phyloP scores from a whole-genome alignment of 257 asterid species.

The Prunella vulgaris region DNA sequence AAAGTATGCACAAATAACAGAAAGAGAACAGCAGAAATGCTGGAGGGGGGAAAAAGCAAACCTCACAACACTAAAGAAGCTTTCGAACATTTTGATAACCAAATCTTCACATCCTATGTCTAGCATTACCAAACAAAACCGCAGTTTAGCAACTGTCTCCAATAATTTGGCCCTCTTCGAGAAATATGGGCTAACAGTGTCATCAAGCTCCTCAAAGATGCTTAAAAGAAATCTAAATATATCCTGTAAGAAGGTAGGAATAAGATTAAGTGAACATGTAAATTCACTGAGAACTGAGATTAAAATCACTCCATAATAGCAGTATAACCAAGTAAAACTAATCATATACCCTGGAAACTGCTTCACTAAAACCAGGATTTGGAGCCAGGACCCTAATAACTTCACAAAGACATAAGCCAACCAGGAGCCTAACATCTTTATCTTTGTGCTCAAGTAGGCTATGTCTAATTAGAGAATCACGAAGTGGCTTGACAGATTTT shows the following conservation, averaged over 20 bases:
- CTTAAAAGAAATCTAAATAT: constrained; percentile 56
- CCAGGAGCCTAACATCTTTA: constrained; percentile 62
- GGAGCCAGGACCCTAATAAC: constrained; percentile 67
- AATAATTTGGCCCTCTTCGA: constrained; percentile 46
- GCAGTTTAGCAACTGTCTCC: constrained; percentile 63
- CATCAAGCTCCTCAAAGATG: constrained; percentile 62
- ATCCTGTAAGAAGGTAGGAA: constrained; percentile 51
- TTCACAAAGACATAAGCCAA: constrained; percentile 66
- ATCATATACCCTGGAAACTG: constrained; percentile 51
- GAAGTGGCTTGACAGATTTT: constrained; percentile 38
- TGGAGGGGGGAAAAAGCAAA: constrained; percentile 31
- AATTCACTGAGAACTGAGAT: not conserved
- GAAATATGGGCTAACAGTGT: constrained; percentile 54
- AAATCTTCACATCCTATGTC: constrained; percentile 76
- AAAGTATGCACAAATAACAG: constrained; percentile 3
- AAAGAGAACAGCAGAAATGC: constrained; percentile 1
- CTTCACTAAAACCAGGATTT: constrained; percentile 53
- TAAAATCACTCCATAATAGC: not conserved
- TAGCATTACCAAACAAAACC: constrained; percentile 65
- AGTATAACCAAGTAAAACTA: constrained; percentile 1
- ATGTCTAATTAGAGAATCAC: constrained; percentile 55
- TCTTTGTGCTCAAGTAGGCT: constrained; percentile 60
- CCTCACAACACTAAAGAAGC: constrained; percentile 69
- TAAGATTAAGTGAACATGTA: constrained; percentile 4
- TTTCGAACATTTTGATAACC: constrained; percentile 63